Conservation (phyloP, 305 asterid species). For the Stenogyne calaminthoides region DNA sequence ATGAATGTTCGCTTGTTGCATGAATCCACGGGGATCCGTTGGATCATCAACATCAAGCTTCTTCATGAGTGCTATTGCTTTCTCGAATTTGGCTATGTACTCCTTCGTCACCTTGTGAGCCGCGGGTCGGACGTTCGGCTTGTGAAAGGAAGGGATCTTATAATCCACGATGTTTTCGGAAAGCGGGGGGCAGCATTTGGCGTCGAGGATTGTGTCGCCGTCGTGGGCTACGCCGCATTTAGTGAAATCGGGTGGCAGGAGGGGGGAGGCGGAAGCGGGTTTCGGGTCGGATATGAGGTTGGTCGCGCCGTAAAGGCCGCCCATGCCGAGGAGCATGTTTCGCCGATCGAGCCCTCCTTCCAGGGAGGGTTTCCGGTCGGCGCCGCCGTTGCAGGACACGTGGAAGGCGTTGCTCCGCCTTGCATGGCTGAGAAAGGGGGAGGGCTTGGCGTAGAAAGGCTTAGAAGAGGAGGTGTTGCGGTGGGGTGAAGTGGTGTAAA, state of each 20-base stretch:
- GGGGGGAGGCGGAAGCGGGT: slow-evolving; percentile 31
- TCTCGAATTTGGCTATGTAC: slow-evolving; percentile 40
- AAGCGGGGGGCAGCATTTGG: slow-evolving; percentile 44
- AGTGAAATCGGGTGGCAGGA: slow-evolving; percentile 36
- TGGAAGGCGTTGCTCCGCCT: slow-evolving; percentile 29
- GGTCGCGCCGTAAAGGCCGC: slow-evolving; percentile 52
- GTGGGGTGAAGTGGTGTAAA: slow-evolving; percentile 14
- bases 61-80: slow-evolving; percentile 43
- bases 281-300: slow-evolving; percentile 27
- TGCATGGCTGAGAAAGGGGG: slow-evolving; percentile 14
- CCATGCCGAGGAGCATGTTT: slow-evolving; percentile 53
- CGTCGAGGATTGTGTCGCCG: slow-evolving; percentile 22
- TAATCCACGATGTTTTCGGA: slow-evolving; percentile 28
- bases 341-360: slow-evolving; percentile 30
- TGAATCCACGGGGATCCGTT: slow-evolving; percentile 47
- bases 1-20: slow-evolving; percentile 57
- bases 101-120: slow-evolving; percentile 38
- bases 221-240: slow-evolving; percentile 19
- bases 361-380: slow-evolving; percentile 1
- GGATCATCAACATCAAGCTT: slow-evolving; percentile 19
- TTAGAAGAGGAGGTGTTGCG: slow-evolving; percentile 15
- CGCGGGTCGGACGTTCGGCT: slow-evolving; percentile 19
- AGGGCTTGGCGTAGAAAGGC: slow-evolving; percentile 28
- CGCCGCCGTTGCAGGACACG: slow-evolving; percentile 33
- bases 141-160: slow-evolving; percentile 28